Conservation (phyloP, 2,329 filamentous ascomycete genomes). For the Didymellaceae sp. region DNA sequence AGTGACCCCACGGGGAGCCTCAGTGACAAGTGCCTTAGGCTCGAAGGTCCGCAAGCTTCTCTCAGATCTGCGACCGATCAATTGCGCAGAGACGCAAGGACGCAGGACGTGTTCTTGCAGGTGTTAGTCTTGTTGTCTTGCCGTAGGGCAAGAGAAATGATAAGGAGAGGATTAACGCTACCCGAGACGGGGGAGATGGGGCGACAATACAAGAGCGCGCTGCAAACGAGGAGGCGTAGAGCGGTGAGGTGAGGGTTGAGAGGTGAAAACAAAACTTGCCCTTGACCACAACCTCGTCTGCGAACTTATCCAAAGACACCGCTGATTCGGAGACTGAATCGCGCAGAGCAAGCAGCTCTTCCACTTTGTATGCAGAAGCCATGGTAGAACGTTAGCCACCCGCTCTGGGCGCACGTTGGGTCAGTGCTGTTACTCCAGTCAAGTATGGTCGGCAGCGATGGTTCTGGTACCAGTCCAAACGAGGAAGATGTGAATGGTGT, state of each 20-base stretch:
- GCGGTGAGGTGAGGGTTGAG: slow-evolving; percentile 25
- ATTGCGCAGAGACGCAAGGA: slow-evolving; percentile 48
- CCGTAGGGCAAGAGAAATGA: background rate
- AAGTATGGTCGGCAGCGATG: background rate
- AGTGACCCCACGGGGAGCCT: slow-evolving; percentile 19
- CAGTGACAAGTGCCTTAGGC: slow-evolving; percentile 23
- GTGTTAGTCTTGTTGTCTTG: slow-evolving; percentile 11
- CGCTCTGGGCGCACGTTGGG: background rate
- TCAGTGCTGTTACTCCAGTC: background rate
- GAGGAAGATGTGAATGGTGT: slow-evolving; percentile 43
- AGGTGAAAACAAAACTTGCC: slow-evolving; percentile 37
- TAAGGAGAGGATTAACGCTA: no score
- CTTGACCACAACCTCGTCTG: slow-evolving; percentile 52
- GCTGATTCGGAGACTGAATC: slow-evolving; percentile 52
- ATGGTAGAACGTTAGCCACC: slow-evolving; percentile 25
- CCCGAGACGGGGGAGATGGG: no score
- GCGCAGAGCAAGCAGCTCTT: slow-evolving; percentile 50
- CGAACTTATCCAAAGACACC: slow-evolving; percentile 51
- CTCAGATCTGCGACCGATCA: slow-evolving; percentile 33
- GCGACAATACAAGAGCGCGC: no score
- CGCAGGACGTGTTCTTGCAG: slow-evolving; percentile 49
- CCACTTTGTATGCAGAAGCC: slow-evolving; percentile 49
- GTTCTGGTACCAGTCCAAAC: slow-evolving; percentile 2
- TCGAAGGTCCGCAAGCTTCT: slow-evolving; percentile 33
- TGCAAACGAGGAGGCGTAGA: background rate